phyloP scores from a whole-genome alignment of 345 rosid species.

The Populus ilicifolia region DNA sequence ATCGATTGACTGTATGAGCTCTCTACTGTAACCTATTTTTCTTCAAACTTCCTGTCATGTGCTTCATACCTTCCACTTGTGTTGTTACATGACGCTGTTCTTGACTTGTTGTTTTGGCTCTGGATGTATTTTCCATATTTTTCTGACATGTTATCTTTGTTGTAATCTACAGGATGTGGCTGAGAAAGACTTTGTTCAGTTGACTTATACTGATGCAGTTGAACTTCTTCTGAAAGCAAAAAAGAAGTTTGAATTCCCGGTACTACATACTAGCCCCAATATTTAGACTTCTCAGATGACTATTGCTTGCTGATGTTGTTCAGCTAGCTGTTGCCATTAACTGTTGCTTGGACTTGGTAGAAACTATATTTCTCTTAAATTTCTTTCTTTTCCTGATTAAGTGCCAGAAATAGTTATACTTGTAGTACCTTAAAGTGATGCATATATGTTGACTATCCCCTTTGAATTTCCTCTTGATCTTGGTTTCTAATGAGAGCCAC shows the following conservation, averaged over 20 bases:
- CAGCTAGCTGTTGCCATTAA: neutral
- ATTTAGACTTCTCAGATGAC: neutral
- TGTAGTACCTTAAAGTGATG: neutral
- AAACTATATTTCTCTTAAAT: neutral
- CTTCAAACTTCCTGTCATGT: slow-evolving; percentile 8
- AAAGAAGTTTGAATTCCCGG: slow-evolving; percentile 88
- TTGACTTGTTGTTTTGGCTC: neutral
- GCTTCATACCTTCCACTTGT: neutral
- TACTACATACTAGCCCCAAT: slow-evolving; percentile 24
- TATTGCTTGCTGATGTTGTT: neutral
- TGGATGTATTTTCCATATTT: neutral
- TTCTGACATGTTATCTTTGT: neutral
- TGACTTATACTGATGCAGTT: slow-evolving; percentile 81
- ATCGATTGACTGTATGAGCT: slow-evolving; percentile 73
- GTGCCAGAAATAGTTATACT: neutral
- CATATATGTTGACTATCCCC: neutral
- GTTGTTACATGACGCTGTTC: slow-evolving; percentile 1
- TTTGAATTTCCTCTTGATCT: neutral
- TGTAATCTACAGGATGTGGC: slow-evolving; percentile 61
- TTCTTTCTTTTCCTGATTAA: neutral
- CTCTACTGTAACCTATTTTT: slow-evolving; percentile 27
- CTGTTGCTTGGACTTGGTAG: neutral
- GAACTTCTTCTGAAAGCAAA: slow-evolving; percentile 79
- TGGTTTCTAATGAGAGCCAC: neutral
- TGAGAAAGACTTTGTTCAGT: slow-evolving; percentile 83